These are phyloP conservation scores for Fusarium phyllophilum DNA, from an alignment of 2,329 filamentous ascomycete genomes.

Conservation along the genomic window DNA sequence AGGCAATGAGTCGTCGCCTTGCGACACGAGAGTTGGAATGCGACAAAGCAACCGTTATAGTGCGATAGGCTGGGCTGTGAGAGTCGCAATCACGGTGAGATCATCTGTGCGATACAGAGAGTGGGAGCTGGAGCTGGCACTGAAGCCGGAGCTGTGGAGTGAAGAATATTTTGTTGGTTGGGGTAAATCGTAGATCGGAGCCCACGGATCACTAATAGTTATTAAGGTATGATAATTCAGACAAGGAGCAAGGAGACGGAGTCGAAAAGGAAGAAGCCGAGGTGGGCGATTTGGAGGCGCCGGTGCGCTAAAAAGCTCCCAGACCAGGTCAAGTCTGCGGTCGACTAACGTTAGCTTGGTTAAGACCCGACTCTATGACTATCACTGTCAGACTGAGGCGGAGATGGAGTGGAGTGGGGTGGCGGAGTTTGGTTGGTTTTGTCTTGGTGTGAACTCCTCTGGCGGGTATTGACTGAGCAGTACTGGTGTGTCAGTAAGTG, in stretches of 20 bases:
- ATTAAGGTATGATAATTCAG: conserved; percentile 31
- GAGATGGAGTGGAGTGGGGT: conserved; percentile 33
- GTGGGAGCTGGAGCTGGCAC: background rate
- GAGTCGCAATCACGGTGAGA: conserved; percentile 15
- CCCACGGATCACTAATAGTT: conserved; percentile 24
- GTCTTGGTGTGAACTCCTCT: conserved; percentile 34
- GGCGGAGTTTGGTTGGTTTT: conserved; percentile 31
- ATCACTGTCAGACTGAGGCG: conserved; percentile 25
- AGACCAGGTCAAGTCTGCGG: conserved; percentile 19
- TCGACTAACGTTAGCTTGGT: conserved; percentile 9
- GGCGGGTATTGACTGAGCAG: conserved; percentile 10
- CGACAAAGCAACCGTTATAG: conserved; percentile 1
- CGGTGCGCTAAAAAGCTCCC: conserved; percentile 24
- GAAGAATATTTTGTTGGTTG: conserved; percentile 27
- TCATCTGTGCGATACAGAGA: background rate
- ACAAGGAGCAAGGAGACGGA: conserved; percentile 25
- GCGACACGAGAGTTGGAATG: background rate
- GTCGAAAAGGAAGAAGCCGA: conserved; percentile 9
- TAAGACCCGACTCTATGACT: conserved; percentile 25
- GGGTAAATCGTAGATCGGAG: conserved; percentile 35
- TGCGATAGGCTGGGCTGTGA: background rate
- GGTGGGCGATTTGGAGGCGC: conserved; percentile 6
- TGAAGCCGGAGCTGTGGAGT: conserved; percentile 18
- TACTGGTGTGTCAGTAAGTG: background rate
- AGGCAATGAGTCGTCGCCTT: conserved; percentile 6